These are phyloP conservation scores for Pichia sp. DNA, from an alignment of 1,139 yeast genomes.

Conservation along the genomic window DNA sequence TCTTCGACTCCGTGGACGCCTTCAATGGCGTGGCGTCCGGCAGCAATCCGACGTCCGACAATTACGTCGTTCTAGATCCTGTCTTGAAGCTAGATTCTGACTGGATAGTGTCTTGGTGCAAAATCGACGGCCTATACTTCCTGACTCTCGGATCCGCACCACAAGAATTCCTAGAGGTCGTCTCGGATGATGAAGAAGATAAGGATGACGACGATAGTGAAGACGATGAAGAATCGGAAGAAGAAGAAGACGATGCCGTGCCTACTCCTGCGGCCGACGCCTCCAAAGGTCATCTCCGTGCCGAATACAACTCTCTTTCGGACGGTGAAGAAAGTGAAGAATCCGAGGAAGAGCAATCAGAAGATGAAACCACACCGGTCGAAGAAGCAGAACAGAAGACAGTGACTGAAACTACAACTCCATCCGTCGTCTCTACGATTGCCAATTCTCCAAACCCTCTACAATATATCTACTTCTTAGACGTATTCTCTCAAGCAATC, in stretches of 20 bases:
- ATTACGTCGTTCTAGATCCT: conserved; percentile 23
- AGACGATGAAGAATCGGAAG: conserved; percentile 1
- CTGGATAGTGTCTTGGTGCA: conserved; percentile 30
- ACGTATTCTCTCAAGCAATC: conserved; percentile 49
- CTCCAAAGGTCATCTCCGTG: too few species aligned
- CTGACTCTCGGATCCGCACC: conserved; percentile 24
- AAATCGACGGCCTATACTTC: conserved; percentile 23
- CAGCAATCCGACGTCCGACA: conserved; percentile 9
- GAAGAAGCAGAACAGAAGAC: not conserved
- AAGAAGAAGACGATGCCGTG: not conserved
- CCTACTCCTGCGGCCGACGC: too few species aligned
- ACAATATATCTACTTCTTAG: conserved; percentile 55
- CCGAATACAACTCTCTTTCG: too few species aligned
- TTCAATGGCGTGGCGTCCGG: too few species aligned
- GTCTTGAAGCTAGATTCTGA: conserved; percentile 29
- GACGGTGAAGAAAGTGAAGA: too few species aligned
- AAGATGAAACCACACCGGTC: not conserved
- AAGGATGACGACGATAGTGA: conserved; percentile 20
- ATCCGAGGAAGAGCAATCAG: not conserved
- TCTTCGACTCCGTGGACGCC: too few species aligned
- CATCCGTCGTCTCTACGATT: conserved; percentile 7
- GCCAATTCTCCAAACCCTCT: conserved; percentile 40
- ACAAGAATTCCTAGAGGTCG: conserved; percentile 25
- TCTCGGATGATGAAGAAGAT: conserved; percentile 32
- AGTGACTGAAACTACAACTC: too few species aligned